Evolutionary conservation across 306 rosid species (phyloP).

Genomic region (Malus orientalis): DNA sequence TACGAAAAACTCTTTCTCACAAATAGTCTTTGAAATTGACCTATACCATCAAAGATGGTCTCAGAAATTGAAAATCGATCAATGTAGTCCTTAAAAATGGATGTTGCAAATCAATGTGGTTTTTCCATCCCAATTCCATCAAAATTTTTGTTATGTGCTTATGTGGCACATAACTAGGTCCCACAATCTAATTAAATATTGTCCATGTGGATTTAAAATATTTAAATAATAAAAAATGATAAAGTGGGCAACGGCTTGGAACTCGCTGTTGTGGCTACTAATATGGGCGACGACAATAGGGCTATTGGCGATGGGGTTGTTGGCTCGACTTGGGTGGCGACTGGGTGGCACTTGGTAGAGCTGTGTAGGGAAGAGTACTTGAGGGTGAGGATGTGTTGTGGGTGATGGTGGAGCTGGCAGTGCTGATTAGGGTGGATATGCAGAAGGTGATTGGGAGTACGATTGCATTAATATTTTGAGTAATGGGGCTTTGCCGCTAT

Average conservation of each 20-base stretch:
- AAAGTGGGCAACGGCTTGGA: constrained; percentile 63
- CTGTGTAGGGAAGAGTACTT: constrained; percentile 90
- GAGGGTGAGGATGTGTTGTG: constrained; percentile 71
- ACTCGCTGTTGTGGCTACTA: constrained; percentile 80
- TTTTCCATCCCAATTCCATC: no score
- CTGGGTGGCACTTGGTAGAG: constrained; percentile 81
- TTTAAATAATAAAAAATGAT: no score
- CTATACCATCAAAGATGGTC: no score
- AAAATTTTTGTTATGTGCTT: no score
- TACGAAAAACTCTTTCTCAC: no score
- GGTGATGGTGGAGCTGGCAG: constrained; percentile 84
- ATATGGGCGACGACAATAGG: constrained; percentile 54
- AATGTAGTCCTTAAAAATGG: no score
- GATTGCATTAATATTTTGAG: constrained; percentile 78
- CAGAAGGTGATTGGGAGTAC: constrained; percentile 97
- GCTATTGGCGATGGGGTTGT: constrained; percentile 33
- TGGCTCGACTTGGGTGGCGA: constrained; percentile 83
- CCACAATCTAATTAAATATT: no score
- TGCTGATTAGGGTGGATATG: constrained; percentile 76
- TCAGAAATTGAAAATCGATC: no score
- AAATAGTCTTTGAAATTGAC: no score
- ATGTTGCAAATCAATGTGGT: no score
- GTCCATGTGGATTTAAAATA: no score
- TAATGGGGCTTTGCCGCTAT: constrained; percentile 67
- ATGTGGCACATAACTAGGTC: no score